A percentile compares a stretch with the other conserved stretches of the same genome.
Evolutionary conservation across 305 asterid genomes (phyloP).

Genomic region (Fraxinus xanthoxyloides): DNA sequence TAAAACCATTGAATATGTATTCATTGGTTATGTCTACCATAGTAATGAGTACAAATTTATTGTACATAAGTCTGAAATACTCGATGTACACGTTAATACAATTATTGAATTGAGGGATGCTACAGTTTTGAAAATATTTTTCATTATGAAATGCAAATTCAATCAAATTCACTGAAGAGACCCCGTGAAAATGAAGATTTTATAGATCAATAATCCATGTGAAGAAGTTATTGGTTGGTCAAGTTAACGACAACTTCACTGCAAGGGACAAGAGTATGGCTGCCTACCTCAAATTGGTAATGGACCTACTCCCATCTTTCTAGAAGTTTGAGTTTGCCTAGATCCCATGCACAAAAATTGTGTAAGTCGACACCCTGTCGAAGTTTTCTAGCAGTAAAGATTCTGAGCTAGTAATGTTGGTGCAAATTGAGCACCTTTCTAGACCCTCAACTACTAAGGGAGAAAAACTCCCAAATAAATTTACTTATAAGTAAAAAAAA

Average conservation of each 20-base stretch:
- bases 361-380: not conserved
- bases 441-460: not conserved
- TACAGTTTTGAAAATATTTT: too few species aligned
- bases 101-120: too few species aligned
- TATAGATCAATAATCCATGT: too few species aligned
- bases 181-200: too few species aligned
- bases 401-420: not conserved
- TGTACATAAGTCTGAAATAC: too few species aligned
- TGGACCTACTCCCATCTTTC: not conserved
- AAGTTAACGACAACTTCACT: not conserved
- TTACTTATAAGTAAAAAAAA: not conserved
- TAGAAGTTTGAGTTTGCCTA: not conserved
- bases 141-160: too few species aligned
- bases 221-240: not conserved
- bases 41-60: too few species aligned
- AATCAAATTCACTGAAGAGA: too few species aligned
- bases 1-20: too few species aligned
- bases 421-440: not conserved
- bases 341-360: not conserved
- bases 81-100: too few species aligned
- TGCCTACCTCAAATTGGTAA: not conserved
- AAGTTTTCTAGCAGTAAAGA: not conserved
- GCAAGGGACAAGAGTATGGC: not conserved
- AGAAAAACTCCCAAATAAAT: not conserved
- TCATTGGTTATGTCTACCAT: too few species aligned